Evolutionary conservation across 75 land plant species (phyloP).

Genomic region (Cupressus sempervirens): DNA sequence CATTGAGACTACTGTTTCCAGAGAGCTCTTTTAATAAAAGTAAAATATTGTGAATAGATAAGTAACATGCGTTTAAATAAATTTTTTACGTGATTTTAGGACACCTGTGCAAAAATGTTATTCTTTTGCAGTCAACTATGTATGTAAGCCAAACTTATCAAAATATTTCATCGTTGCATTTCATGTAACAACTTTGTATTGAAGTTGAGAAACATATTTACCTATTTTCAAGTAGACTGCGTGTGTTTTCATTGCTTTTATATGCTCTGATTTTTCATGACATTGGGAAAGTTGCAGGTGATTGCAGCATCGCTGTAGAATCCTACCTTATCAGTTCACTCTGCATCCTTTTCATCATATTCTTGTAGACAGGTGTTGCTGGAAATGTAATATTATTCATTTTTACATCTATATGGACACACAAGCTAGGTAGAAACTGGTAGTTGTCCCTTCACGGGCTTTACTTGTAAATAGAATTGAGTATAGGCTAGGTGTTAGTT

Average conservation of each 20-base stretch:
- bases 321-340: not conserved
- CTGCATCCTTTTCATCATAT: constrained; percentile 6
- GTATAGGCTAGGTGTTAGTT: constrained; percentile 8
- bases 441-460: constrained; percentile 8
- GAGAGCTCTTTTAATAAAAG: not conserved
- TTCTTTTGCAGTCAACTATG: not conserved
- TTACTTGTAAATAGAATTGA: constrained; percentile 12
- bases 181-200: not conserved
- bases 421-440: constrained; percentile 9
- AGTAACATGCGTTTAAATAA: not conserved
- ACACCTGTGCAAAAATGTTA: not conserved
- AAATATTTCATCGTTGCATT: not conserved
- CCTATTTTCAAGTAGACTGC: not conserved
- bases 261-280: not conserved
- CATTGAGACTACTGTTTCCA: not conserved
- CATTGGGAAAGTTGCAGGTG: constrained; percentile 8
- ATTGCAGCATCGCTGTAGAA: not conserved
- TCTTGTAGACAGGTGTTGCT: constrained; percentile 1
- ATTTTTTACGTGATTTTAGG: not conserved
- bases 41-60: not conserved
- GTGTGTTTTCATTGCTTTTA: not conserved
- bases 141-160: not conserved
- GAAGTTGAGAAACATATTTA: not conserved
- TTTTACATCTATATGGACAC: constrained; percentile 9
- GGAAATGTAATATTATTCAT: constrained; percentile 8